Percentiles rank a stretch among this genome's conserved stretches.
Conservation (phyloP, 1,284 basidiomycete species). For the Ustilago loliicola region DNA sequence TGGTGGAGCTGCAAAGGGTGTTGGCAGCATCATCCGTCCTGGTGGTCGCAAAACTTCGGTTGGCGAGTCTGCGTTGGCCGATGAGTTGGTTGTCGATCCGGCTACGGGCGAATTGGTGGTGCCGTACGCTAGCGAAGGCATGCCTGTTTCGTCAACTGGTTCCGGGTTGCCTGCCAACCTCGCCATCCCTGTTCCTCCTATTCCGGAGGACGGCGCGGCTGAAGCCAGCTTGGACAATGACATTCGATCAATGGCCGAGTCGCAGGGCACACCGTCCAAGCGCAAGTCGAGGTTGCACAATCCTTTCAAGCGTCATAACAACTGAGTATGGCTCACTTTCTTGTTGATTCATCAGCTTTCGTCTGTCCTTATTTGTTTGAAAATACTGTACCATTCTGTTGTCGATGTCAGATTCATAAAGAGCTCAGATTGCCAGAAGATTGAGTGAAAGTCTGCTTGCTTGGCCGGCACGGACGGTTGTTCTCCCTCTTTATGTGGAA, state of each 20-base stretch:
- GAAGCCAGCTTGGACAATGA: constrained; percentile 36
- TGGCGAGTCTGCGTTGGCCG: constrained; percentile 20
- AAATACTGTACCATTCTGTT: constrained; percentile 7
- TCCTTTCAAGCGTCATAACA: constrained; percentile 59
- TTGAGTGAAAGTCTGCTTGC: too few relatives aligned
- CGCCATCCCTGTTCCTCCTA: constrained; percentile 37
- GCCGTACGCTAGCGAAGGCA: constrained; percentile 28
- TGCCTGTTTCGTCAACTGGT: constrained; percentile 20
- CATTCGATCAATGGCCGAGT: constrained; percentile 41
- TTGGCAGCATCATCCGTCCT: constrained; percentile 57
- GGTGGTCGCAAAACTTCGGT: constrained; percentile 29
- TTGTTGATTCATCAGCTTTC: neutral
- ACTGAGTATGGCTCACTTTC: constrained; percentile 4
- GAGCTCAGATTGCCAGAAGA: neutral
- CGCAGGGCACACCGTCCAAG: constrained; percentile 43
- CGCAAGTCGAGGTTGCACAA: constrained; percentile 57
- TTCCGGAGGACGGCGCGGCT: constrained; percentile 24
- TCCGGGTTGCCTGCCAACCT: constrained; percentile 21
- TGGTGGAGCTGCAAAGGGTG: constrained; percentile 67
- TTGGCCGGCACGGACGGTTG: too few relatives aligned
- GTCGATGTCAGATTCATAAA: neutral
- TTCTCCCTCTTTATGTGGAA: neutral
- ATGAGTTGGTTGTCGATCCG: constrained; percentile 32
- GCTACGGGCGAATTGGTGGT: constrained; percentile 32
- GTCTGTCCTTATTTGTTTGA: constrained; percentile 1